These are phyloP conservation scores for Mollisiaceae sp. DNA, from an alignment of 2,329 filamentous ascomycete species.

Conservation along the genomic window DNA sequence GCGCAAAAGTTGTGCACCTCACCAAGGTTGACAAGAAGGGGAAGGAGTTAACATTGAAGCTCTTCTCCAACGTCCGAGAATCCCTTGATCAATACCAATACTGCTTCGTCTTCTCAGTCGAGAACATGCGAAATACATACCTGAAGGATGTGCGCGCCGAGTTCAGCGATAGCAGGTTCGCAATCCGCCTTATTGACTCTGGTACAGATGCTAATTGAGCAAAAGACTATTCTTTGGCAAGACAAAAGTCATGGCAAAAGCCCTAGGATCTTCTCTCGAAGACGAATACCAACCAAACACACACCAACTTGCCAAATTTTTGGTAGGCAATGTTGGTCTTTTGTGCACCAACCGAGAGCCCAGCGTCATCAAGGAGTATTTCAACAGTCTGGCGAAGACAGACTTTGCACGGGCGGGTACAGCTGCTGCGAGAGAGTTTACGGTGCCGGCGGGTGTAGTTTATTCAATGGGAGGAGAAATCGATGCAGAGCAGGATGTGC, in stretches of 20 bases:
- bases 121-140: conserved; percentile 98
- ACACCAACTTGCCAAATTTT: conserved; percentile 68
- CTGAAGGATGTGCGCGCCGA: conserved; percentile 88
- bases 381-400: conserved; percentile 72
- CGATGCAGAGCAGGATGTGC: conserved; percentile 79
- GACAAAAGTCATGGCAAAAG: conserved; percentile 98
- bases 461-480: conserved; percentile 83
- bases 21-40: conserved; percentile 92
- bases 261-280: conserved; percentile 78
- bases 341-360: conserved; percentile 84
- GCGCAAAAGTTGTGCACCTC: conserved; percentile 85
- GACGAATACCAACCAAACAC: conserved; percentile 83
- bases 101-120: conserved; percentile 91
- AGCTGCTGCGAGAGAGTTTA: conserved; percentile 74
- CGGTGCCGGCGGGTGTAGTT: conserved; percentile 81
- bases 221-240: conserved; percentile 97
- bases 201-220: background rate
- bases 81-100: conserved; percentile 84
- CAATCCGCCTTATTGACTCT: conserved; percentile 22
- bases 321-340: conserved; percentile 84
- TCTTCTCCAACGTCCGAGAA: conserved; percentile 88
- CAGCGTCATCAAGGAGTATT: conserved; percentile 71
- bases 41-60: conserved; percentile 83
- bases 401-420: conserved; percentile 93
- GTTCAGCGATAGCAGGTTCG: conserved; percentile 81